Evolutionary conservation across 192 early-diverging fungal genomes (phyloP).

Genomic region (Mortierella claussenii): DNA sequence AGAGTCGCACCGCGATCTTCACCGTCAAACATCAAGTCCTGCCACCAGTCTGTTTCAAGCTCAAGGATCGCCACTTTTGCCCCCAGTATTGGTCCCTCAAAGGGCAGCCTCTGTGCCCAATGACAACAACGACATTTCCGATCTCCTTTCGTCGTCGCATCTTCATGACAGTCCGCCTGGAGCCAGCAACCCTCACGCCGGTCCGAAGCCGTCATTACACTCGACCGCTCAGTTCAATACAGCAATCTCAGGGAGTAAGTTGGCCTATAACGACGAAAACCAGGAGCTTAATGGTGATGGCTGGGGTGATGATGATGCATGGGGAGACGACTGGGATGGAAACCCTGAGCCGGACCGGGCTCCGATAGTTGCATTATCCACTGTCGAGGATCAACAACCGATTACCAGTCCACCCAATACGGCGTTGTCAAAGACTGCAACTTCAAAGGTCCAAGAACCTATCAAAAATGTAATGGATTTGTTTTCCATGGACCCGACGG

Average conservation of each 20-base stretch:
- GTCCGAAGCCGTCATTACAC: too few species aligned
- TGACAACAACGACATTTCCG: conserved; percentile 30
- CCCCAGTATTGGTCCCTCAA: too few species aligned
- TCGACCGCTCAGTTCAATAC: too few species aligned
- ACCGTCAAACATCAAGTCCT: background rate
- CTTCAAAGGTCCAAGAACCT: background rate
- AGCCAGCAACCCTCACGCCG: background rate
- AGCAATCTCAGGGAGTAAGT: background rate
- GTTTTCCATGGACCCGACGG: conserved; percentile 1
- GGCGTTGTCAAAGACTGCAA: background rate
- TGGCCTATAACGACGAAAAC: conserved; percentile 16
- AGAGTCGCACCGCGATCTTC: too few species aligned
- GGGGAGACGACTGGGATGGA: conserved; percentile 42
- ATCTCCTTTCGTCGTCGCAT: conserved; percentile 1
- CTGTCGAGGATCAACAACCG: too few species aligned
- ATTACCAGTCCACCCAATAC: too few species aligned
- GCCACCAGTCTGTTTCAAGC: background rate
- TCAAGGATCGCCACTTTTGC: background rate
- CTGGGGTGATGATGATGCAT: conserved; percentile 18
- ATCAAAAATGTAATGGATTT: conserved; percentile 20
- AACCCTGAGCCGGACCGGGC: too few species aligned
- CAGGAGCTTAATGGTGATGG: background rate
- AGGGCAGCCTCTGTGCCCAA: too few species aligned
- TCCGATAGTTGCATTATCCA: too few species aligned
- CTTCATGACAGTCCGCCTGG: background rate